Base-by-base conservation (phyloP, 768 basidiomycete genomes). In the Gloeopeniophorella convolvens region DNA sequence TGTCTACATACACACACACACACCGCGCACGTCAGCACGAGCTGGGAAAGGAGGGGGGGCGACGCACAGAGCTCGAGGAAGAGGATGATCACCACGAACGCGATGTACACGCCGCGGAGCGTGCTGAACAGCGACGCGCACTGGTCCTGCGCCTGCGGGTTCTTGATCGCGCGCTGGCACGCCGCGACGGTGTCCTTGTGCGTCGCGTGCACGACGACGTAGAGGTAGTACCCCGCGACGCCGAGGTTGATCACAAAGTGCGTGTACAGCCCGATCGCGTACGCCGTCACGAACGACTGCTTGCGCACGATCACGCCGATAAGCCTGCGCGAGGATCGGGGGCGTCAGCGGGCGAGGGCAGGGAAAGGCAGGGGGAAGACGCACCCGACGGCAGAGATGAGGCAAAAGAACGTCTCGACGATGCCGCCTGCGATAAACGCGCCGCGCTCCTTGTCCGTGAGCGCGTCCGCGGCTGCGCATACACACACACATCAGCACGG, bases 221-320 rank as follows among this genome's bases (percentile, higher is more conserved):
- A 74, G 32, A 81, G 67, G 57, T 82, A 69, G 65, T 75, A 82
- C 47, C 62, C 62, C 33, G 76, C 76, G 52, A 77, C 71, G 24
- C 65, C 69, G 61, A 81, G 50, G 61, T 79, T 80, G 69, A 80
- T 50, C 56, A 77, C 33, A 60, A 82, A 73, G 65, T 83, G 78
- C 55, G 73, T 54, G 67, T 79, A 78, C 60, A 80, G 66, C 62
- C 76, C 74, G 61, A 77, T 76, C 9, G 75, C 67, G 58, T 82
- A 82, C 41, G 72, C 70, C 59, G 71, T 72, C 42, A 80, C 70
- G 58, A 85, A 80, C 2, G 69, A 59, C 64, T 79, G 80, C 59
- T 83, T 83, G 60, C 77, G 76, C 33, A 78, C 75, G 46, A 83
- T 68, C 1, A 73, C 74, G n/a, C 83, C 83, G 27, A 81, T 70